Base-by-base conservation (phyloP, 1,139 yeast species). In the Hanseniaspora uvarum region DNA sequence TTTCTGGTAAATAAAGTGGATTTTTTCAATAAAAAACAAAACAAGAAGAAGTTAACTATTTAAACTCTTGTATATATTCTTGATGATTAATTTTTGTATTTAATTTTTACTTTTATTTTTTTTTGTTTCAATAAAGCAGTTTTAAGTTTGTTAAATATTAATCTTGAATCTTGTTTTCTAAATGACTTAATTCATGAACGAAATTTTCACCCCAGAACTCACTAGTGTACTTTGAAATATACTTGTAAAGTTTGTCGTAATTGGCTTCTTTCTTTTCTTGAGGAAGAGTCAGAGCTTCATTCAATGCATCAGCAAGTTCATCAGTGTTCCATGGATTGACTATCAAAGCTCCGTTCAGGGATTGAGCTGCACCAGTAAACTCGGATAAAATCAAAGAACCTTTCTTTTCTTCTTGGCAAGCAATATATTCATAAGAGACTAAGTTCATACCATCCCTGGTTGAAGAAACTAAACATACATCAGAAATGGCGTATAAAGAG, bases 251-350 rank as follows among this genome's bases (percentile, higher is more conserved):
- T 68, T 86, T 86, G 54, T 81, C 77, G 70, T 88, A 92, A 64
- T 88, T 89, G 21, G 81, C 78, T 37, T 71, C 75, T 62, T 80
- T 79, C 73, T 86, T 86, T 62, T 87, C 96, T 38, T 78, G 79
- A 2, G 94, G 86, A 67, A 92, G 71, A 0, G 96, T 87, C 62
- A 92, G 75, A 41, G 95, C 83, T 65, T 89, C 96, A 63, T 83
- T 76, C 56, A 92, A 84, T 1, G 97, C 84, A 49, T 79, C 85
- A 36, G 95, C 80, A 64, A 92, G 70, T 62, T 94, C 98, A 62
- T 94, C 98, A 18, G 92, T 89, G 67, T 89, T 92, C 99, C 99
- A 92, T 3, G 99, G 99, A 65, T 92, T 92, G 33, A 92, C 95
- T 58, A 92, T 81, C 23, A 92, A 68, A 1, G 96, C 88, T 26